Evolutionary conservation across 1,284 basidiomycete species (phyloP).

Genomic region (Ustilago cynodontis): DNA sequence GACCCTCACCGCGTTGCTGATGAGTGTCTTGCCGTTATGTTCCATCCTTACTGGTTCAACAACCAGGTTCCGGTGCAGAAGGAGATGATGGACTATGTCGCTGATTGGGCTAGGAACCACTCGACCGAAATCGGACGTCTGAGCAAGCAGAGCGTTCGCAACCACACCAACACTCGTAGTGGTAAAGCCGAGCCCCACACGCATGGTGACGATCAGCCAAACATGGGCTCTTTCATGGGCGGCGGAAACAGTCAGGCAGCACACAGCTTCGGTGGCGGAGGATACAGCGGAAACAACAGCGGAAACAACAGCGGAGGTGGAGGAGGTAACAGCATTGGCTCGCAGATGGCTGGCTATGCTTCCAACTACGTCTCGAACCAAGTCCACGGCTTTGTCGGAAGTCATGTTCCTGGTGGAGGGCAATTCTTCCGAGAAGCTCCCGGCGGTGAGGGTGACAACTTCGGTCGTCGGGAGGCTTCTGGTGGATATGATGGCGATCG

Average conservation of each 20-base stretch:
- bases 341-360: slow-evolving; percentile 45
- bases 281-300: slow-evolving; percentile 25
- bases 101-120: slow-evolving; percentile 57
- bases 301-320: slow-evolving; percentile 21
- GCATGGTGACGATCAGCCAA: slow-evolving; percentile 55
- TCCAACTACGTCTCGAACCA: slow-evolving; percentile 52
- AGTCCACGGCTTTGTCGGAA: slow-evolving; percentile 43
- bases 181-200: slow-evolving; percentile 62
- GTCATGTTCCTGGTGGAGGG: slow-evolving; percentile 31
- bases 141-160: slow-evolving; percentile 51
- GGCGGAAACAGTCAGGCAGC: slow-evolving; percentile 49
- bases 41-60: slow-evolving; percentile 64
- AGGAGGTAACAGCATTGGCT: slow-evolving; percentile 34
- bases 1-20: slow-evolving; percentile 54
- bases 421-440: slow-evolving; percentile 41
- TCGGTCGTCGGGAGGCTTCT: slow-evolving; percentile 5
- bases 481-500: slow-evolving; percentile 10
- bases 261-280: slow-evolving; percentile 32
- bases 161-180: slow-evolving; percentile 62
- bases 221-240: slow-evolving; percentile 49
- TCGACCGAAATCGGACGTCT: slow-evolving; percentile 53
- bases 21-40: slow-evolving; percentile 62
- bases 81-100: slow-evolving; percentile 64
- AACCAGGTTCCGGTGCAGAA: slow-evolving; percentile 52
- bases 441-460: slow-evolving; percentile 8